phyloP scores from a whole-genome alignment of 768 basidiomycete genomes.

The Cystobasidium ongulense region DNA sequence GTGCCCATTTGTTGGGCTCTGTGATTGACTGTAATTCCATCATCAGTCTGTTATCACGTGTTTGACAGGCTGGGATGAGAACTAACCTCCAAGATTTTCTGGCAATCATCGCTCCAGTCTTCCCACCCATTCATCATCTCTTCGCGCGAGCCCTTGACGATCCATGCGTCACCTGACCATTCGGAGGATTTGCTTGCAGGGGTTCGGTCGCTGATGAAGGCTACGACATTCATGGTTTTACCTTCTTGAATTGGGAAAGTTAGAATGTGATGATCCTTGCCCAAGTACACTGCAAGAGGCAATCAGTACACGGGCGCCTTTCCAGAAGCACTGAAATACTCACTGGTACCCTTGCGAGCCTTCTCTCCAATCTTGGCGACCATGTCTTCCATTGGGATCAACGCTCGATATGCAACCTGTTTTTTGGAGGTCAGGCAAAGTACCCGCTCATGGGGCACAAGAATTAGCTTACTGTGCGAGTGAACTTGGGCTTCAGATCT shows the following conservation, averaged over 20 bases:
- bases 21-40: background rate
- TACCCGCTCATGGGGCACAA: too few relatives aligned
- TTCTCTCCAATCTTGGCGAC: constrained; percentile 18
- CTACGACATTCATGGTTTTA: constrained; percentile 1
- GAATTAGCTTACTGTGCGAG: constrained; percentile 7
- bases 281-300: background rate
- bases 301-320: background rate
- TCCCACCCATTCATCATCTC: constrained; percentile 25
- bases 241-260: constrained; percentile 15
- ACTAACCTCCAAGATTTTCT: constrained; percentile 1
- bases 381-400: constrained; percentile 20
- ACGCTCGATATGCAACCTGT: constrained; percentile 11
- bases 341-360: constrained; percentile 20
- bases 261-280: constrained; percentile 19
- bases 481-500: constrained; percentile 9
- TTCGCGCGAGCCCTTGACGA: background rate
- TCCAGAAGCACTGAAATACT: background rate
- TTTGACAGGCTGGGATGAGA: background rate
- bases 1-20: constrained; percentile 12
- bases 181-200: background rate
- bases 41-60: background rate
- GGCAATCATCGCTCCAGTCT: constrained; percentile 23
- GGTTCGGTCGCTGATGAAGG: constrained; percentile 1
- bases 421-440: background rate
- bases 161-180: constrained; percentile 1